Conservation (phyloP, 2,329 filamentous ascomycete genomes). For the Cytospora piceae region DNA sequence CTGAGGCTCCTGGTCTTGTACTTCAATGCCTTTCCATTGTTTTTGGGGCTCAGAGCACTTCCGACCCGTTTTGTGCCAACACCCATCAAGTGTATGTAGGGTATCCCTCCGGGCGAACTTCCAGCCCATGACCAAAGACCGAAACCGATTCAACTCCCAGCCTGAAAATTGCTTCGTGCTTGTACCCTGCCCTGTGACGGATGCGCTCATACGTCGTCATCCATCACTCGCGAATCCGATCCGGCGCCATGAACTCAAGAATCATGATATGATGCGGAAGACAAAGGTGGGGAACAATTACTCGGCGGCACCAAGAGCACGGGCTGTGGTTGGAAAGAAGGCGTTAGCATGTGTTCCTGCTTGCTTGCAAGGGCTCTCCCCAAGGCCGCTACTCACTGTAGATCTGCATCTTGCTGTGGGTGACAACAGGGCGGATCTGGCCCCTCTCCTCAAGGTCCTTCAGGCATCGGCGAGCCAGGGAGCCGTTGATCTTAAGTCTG, state of each 20-base stretch:
- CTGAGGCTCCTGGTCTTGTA: not conserved
- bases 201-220: conserved; percentile 27
- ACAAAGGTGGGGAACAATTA: conserved; percentile 38
- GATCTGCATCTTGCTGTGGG: conserved; percentile 97
- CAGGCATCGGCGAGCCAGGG: conserved; percentile 86
- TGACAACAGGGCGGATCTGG: conserved; percentile 96
- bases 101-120: conserved; percentile 22
- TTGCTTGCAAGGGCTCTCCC: not conserved
- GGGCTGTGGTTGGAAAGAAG: conserved; percentile 47
- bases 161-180: conserved; percentile 25
- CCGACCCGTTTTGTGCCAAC: conserved; percentile 42
- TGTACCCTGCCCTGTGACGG: conserved; percentile 25
- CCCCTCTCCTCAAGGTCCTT: conserved; percentile 96
- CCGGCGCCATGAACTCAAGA: conserved; percentile 33
- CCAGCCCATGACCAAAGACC: conserved; percentile 34
- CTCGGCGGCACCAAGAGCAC: conserved; percentile 60
- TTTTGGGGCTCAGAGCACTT: conserved; percentile 41
- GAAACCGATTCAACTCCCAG: conserved; percentile 34
- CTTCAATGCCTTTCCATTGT: conserved; percentile 39
- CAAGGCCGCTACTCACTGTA: conserved; percentile 69
- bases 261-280: conserved; percentile 28
- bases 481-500: conserved; percentile 99
- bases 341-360: conserved; percentile 37
- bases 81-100: conserved; percentile 35
- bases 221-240: conserved; percentile 24